Conservation (phyloP, 2,329 filamentous ascomycete species). For the Beauveria varroae region DNA sequence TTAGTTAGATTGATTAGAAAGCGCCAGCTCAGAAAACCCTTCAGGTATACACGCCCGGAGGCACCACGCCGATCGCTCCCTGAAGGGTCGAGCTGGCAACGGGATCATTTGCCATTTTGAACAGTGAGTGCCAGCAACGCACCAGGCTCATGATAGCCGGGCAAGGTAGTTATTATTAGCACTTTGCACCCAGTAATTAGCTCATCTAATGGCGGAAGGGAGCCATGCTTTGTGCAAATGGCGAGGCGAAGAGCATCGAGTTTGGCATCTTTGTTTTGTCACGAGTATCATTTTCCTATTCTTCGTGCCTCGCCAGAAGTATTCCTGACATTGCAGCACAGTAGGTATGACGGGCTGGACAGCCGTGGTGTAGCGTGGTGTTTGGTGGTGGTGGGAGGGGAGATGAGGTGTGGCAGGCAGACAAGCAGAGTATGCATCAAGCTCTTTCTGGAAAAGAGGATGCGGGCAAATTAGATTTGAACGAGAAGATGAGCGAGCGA, state of each 20-base stretch:
- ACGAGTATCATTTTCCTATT: background rate
- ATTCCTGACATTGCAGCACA: too few species aligned
- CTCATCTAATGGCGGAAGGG: background rate
- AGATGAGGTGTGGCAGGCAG: background rate
- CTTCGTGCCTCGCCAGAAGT: too few species aligned
- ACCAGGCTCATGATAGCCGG: constrained; percentile 1
- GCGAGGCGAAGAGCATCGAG: background rate
- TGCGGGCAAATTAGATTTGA: background rate
- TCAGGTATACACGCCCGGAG: background rate
- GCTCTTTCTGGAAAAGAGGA: background rate
- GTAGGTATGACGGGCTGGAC: background rate
- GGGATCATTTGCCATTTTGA: constrained; percentile 2
- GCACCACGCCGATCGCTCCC: background rate
- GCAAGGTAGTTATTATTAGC: background rate
- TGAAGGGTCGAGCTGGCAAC: background rate
- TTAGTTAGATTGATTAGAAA: background rate
- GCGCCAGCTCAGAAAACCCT: constrained; percentile 2
- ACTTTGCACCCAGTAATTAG: too few species aligned
- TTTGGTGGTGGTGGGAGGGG: background rate
- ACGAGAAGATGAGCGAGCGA: background rate
- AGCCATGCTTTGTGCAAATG: background rate
- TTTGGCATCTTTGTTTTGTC: background rate
- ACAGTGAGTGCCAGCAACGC: background rate
- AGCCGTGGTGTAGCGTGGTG: background rate
- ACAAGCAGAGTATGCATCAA: background rate